A percentile compares a stretch with the other conserved stretches of the same genome.
These are phyloP conservation scores for Jackrogersella multiformis DNA, from an alignment of 495 filamentous ascomycete genomes.

Conservation along the genomic window DNA sequence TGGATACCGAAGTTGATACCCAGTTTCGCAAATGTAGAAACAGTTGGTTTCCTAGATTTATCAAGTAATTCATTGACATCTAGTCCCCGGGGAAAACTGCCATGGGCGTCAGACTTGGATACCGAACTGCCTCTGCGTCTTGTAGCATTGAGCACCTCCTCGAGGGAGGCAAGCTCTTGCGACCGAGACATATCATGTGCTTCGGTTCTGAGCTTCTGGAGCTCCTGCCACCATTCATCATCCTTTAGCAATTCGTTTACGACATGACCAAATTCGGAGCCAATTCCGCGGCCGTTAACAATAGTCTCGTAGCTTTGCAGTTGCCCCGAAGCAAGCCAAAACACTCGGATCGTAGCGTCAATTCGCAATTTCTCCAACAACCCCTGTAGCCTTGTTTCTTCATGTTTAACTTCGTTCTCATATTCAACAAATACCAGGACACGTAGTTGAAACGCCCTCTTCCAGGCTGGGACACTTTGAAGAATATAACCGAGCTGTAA, in stretches of 20 bases:
- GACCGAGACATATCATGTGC: constrained; percentile 62
- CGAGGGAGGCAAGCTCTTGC: constrained; percentile 47
- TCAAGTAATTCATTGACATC: constrained; percentile 51
- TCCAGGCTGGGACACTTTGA: constrained; percentile 84
- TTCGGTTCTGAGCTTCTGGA: constrained; percentile 67
- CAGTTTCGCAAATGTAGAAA: constrained; percentile 69
- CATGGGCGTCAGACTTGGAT: constrained; percentile 37
- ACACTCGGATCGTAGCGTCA: constrained; percentile 79
- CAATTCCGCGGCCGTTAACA: constrained; percentile 67
- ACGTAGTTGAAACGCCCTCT: constrained; percentile 75
- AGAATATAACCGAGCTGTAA: constrained; percentile 87
- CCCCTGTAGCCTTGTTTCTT: constrained; percentile 74
- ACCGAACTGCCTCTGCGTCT: constrained; percentile 45
- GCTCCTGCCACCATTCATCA: constrained; percentile 85
- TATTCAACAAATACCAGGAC: constrained; percentile 91
- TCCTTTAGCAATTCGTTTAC: constrained; percentile 70
- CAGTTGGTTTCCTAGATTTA: constrained; percentile 65
- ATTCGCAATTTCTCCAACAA: constrained; percentile 84
- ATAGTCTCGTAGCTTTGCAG: constrained; percentile 80
- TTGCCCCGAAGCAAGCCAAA: constrained; percentile 80
- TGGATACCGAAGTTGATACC: constrained; percentile 76
- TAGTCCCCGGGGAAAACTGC: constrained; percentile 45
- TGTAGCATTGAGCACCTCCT: constrained; percentile 47
- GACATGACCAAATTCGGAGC: constrained; percentile 56
- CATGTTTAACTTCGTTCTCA: constrained; percentile 83